Percentiles rank a stretch among this genome's conserved stretches.
Evolutionary conservation across 2,329 filamentous ascomycete genomes (phyloP).

Genomic region (Sporothrix schenckii): DNA sequence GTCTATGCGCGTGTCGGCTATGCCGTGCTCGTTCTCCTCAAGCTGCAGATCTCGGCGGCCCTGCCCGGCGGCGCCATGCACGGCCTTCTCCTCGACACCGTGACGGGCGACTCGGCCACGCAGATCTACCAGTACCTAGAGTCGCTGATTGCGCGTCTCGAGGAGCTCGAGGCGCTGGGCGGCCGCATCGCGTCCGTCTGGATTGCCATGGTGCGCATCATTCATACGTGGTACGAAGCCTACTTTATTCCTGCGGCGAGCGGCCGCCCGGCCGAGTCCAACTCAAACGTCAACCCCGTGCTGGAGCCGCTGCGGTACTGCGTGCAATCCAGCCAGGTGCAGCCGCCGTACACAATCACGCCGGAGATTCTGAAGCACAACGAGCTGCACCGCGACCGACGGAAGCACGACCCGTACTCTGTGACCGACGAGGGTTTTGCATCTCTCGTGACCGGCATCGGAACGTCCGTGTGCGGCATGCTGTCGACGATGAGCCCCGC

Average conservation of each 20-base stretch:
- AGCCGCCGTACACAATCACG: neutral
- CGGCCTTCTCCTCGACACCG: conserved; percentile 26
- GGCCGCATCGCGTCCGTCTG: conserved; percentile 29
- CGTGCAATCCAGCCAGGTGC: neutral
- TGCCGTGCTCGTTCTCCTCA: conserved; percentile 32
- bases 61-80: conserved; percentile 32
- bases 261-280: neutral
- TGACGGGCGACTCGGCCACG: conserved; percentile 25
- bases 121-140: conserved; percentile 30
- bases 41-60: conserved; percentile 32
- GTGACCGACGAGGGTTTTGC: conserved; percentile 19
- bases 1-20: conserved; percentile 33
- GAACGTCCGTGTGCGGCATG: neutral
- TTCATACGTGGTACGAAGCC: conserved; percentile 29
- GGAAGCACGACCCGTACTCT: neutral
- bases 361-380: neutral
- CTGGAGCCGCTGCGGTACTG: conserved; percentile 30
- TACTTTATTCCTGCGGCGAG: conserved; percentile 26
- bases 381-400: neutral
- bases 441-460: neutral
- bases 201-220: conserved; percentile 25
- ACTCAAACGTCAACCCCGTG: conserved; percentile 6
- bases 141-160: conserved; percentile 12
- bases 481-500: conserved; percentile 4
- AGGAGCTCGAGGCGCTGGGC: neutral